A percentile compares a stretch with the other conserved stretches of the same genome.
These are phyloP conservation scores for Acanthamoeba sp. DNA, from an alignment of 208 protist genomes.

Conservation along the genomic window DNA sequence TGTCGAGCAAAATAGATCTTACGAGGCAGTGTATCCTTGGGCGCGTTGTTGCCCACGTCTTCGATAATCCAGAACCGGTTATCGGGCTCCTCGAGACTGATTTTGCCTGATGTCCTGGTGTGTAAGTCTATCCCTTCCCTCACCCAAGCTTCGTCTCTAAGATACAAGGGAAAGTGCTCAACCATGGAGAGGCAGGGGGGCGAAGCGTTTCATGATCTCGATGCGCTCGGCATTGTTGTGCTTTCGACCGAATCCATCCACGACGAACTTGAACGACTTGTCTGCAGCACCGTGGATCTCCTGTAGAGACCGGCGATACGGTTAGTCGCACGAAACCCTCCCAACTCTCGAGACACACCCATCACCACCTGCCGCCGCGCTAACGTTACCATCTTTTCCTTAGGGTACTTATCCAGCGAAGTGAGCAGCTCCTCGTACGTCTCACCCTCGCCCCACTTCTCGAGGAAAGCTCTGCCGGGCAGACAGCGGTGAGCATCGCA, in stretches of 20 bases:
- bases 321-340: background rate
- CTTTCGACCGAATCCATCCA: slow-evolving; percentile 67
- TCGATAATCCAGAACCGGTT: slow-evolving; percentile 64
- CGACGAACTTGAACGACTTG: slow-evolving; percentile 54
- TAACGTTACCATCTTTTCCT: slow-evolving; percentile 35
- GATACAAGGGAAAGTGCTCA: too few relatives aligned
- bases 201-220: slow-evolving; percentile 69
- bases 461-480: slow-evolving; percentile 48
- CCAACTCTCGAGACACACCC: background rate
- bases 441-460: slow-evolving; percentile 56
- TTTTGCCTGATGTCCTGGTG: slow-evolving; percentile 35
- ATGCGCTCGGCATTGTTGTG: slow-evolving; percentile 19
- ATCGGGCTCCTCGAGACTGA: background rate
- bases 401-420: slow-evolving; percentile 40
- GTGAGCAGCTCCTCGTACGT: slow-evolving; percentile 59
- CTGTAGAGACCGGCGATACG: background rate
- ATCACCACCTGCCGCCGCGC: too few relatives aligned
- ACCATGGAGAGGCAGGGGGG: slow-evolving; percentile 3
- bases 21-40: background rate
- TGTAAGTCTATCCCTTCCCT: too few relatives aligned
- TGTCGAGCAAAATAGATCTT: slow-evolving; percentile 65
- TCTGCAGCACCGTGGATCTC: background rate
- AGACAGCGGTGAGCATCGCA: too few relatives aligned
- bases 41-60: slow-evolving; percentile 1
- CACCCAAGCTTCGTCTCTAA: too few relatives aligned